Base-by-base conservation (phyloP, 176 grass and related monocot genomes). In the Carex scoparia region DNA sequence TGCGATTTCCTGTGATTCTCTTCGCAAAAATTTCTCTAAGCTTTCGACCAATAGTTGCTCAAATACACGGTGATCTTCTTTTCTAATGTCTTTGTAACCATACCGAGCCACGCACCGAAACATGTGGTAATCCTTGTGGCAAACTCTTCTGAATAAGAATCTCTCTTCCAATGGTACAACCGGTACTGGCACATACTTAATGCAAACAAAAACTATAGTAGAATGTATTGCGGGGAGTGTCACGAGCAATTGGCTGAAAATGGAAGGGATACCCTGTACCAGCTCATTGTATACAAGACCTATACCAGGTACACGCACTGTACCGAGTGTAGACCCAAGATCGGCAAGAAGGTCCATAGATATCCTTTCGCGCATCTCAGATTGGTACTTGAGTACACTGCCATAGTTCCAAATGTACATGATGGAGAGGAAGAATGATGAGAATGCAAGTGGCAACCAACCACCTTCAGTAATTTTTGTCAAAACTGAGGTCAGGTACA, bases 331-430 rank as follows among this genome's bases (percentile, higher is more conserved):
- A 18, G 96, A 80, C 72, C 96, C 93, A 19, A 99, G 87, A 31
- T 95, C 96, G 70, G 61, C 80, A 55, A 99, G 87, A 7, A 94
- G 91, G 58, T 99, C 90, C 49, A 95, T 86, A 7, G 96, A 99
- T 82, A 99, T 95, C 91, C 93, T 99, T 55, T 87, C 93, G 9
- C 85, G 96, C 85, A 99, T 95, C 93, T 99, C 96, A 15, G 93
- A 92, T 85, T 92, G 96, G 81, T 99, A 99, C 79, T 99, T 95
- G 65, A 99, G 70, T 15, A 99, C 96, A 40, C 96, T 99, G 78
- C 93, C 96, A 11, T 99, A 99, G 84, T 99, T 95, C 96, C 96
- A 99, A 28, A 91, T 85, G 83, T 95, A 99, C 96, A 99, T 99
- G 64, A 99, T 87, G 81, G 80, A 86, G 10, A 99, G 93, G 85